These are phyloP conservation scores for Boletus fagicola DNA, from an alignment of 768 basidiomycete genomes.

Conservation along the genomic window DNA sequence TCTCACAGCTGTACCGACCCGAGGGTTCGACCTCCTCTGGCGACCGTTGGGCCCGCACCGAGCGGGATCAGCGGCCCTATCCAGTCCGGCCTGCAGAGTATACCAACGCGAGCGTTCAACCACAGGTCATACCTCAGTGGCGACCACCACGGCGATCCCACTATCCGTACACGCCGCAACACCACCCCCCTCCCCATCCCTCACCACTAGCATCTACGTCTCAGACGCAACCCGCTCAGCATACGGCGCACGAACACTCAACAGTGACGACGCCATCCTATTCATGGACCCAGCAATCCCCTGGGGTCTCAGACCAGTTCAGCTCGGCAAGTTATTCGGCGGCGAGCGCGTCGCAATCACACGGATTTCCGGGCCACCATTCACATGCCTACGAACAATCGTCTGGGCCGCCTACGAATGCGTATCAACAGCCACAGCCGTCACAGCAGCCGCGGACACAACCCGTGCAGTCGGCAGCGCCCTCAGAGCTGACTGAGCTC, in stretches of 20 bases:
- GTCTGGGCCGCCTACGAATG: not conserved
- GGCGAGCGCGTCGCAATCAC: conserved; percentile 5
- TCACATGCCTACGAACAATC: conserved; percentile 18
- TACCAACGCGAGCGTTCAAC: not conserved
- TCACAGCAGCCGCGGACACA: conserved; percentile 10
- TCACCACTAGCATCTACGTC: conserved; percentile 3
- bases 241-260: conserved; percentile 19
- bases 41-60: conserved; percentile 17
- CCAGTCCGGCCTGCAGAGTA: conserved; percentile 8
- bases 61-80: conserved; percentile 17
- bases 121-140: conserved; percentile 23
- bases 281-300: conserved; percentile 15
- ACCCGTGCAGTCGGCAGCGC: conserved; percentile 13
- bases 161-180: conserved; percentile 27
- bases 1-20: conserved; percentile 12
- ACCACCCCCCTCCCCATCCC: conserved; percentile 13
- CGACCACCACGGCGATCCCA: conserved; percentile 30
- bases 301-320: conserved; percentile 6
- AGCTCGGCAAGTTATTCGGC: conserved; percentile 11
- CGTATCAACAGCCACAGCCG: conserved; percentile 1
- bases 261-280: conserved; percentile 15
- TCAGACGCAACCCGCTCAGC: conserved; percentile 9
- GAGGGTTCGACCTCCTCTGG: conserved; percentile 16
- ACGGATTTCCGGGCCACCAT: conserved; percentile 16
- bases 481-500: conserved; percentile 53